Evolutionary conservation across 768 basidiomycete genomes (phyloP), one percentile per base, ranked within the genome.

Genomic region (Macrolepiota fuliginosa): DNA sequence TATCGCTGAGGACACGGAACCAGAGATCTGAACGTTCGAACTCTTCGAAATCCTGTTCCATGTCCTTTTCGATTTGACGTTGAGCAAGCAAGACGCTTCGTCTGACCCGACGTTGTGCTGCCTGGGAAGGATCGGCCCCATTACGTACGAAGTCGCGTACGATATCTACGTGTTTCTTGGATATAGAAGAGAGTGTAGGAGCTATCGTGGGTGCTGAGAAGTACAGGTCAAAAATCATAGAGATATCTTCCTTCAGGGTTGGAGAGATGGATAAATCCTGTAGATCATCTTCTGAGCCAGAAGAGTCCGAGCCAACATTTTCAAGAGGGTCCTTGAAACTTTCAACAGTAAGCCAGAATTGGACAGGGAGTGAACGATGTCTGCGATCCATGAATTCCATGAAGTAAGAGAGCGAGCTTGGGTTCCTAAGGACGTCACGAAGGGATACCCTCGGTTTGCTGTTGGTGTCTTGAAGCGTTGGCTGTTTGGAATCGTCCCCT

Each of bases 341-440:
- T 75, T 99, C 95, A 2, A 98, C 92, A 0, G 94, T 94, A 1
- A 98, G 79, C 96, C 96, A 98, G 74, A 98, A 99, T 65, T 98
- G 96, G 2, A 97, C 93, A 10, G 94, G 85, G 12, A 92, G 69
- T 12, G 95, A 91, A 32, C 90, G 86, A 62, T 87, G 82, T 7
- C 91, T 85, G 13, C 97, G 85, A 66, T 98, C 97, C 93, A 98
- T 96, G 68, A 93, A 97, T 76, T 99, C 97, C 89, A 98, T 95
- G 76, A 96, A 92, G 71, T 97, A 96, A 1, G 92, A 94, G 2
- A 98, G 82, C 0, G 94, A 94, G 39, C 87, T 90, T 0, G 96
- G 96, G 66, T 94, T 95, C 24, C 88, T 79, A 2, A 99, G 84
- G 54, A 98, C 82, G 56, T 94, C 90, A 40, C 91, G 84, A 3